Conservation (phyloP, 257 asterid genomes). For the Solanum corneliomulleri region DNA sequence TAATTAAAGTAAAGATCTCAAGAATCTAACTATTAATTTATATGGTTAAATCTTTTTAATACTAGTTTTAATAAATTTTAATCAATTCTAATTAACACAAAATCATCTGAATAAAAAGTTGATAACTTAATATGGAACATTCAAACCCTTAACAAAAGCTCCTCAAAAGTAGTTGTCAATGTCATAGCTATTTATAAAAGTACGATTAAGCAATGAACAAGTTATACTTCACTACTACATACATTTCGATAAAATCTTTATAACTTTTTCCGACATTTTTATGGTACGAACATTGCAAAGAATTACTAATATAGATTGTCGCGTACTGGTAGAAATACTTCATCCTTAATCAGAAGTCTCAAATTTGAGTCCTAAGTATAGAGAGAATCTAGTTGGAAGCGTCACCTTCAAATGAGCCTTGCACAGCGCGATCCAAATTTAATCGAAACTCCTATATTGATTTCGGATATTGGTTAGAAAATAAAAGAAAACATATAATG, state of each 20-base stretch:
- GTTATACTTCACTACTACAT: background rate
- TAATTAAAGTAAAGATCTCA: background rate
- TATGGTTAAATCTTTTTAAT: background rate
- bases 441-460: fast-evolving
- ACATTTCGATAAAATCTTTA: too few species aligned
- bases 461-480: fast-evolving
- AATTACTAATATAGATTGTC: too few species aligned
- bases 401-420: too few species aligned
- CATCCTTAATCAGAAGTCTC: fast-evolving
- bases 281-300: too few species aligned
- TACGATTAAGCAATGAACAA: background rate
- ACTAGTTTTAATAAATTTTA: too few species aligned
- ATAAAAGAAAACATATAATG: too few species aligned
- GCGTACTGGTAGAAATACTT: too few species aligned
- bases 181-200: background rate
- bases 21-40: background rate
- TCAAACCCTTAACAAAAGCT: background rate
- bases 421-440: fast-evolving
- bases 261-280: background rate
- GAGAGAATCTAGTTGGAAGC: too few species aligned
- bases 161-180: background rate
- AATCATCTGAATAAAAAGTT: background rate
- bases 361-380: fast-evolving
- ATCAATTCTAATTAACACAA: background rate
- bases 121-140: background rate